phyloP scores from a whole-genome alignment of 257 asterid species.

The Nicotiana otophora region DNA sequence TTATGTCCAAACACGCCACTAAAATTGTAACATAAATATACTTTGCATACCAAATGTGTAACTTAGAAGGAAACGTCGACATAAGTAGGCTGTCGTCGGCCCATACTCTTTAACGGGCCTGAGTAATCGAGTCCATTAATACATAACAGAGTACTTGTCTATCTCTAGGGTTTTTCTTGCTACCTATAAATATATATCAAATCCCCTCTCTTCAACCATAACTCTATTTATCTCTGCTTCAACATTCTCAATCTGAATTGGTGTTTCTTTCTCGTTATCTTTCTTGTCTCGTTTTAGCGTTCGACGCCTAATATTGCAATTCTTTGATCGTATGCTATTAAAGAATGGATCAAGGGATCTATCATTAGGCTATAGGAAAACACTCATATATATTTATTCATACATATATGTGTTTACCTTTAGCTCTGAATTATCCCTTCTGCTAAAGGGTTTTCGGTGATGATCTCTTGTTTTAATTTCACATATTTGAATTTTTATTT shows the following conservation, averaged over 20 bases:
- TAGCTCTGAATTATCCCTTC: conserved; percentile 17
- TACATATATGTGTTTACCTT: conserved; percentile 27
- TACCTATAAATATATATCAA: background rate
- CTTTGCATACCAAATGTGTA: background rate
- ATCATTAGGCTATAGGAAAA: conserved; percentile 44
- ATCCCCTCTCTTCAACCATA: background rate
- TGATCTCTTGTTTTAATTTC: background rate
- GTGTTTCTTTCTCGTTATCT: background rate
- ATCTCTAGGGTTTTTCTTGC: background rate
- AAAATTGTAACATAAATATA: background rate
- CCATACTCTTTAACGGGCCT: background rate
- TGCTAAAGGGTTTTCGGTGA: conserved; percentile 30
- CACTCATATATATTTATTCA: conserved; percentile 15
- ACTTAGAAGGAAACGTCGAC: background rate
- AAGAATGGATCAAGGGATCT: conserved; percentile 32
- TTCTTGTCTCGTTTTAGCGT: too few relatives aligned
- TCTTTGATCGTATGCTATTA: conserved; percentile 18
- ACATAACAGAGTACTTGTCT: background rate
- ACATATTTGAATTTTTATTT: background rate
- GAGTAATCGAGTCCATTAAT: background rate
- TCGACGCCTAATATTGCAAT: conserved; percentile 44
- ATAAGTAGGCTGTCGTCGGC: background rate
- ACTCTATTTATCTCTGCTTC: background rate
- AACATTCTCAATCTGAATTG: fast-evolving
- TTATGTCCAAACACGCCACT: too few relatives aligned